Evolutionary conservation across 257 asterid species (phyloP), one percentile per base, ranked within the genome.

Genomic region (Linderniella brevidens): DNA sequence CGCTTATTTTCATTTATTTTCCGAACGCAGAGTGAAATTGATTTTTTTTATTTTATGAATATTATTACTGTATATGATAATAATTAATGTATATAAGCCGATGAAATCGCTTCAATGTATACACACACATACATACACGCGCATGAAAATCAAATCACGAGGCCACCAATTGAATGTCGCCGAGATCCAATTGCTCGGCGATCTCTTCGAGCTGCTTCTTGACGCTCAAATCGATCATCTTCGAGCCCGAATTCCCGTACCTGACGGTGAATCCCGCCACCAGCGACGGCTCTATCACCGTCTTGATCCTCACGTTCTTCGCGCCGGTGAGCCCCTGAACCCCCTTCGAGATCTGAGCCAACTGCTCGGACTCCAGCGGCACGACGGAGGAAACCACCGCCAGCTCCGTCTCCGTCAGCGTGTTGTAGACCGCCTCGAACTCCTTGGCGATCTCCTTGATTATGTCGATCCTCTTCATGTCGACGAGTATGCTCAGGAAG

Each of bases 151-250:
- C 41, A 16, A 16, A 11, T 13, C 0, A 68, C 74, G 60, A 73
- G 19, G 57, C 74, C 55, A 76, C 84, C 50, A 82, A 69, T 52
- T 74, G 81, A 64, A 82, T 64, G 35, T 83, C 93, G 15, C 88
- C 86, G 53, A 83, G 29, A 51, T 87, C 92, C 45, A 87, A 71
- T 68, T 77, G 73, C 4, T 68, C 71, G 17, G 87, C 66, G 52
- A 87, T 79, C 51, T 87, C 93, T 58, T 77, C 82, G 12, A 86
- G 82, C 71, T 86, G 92, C 56, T 79, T 86, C 74, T 82, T 86
- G 37, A 86, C 94, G 48, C 94, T 86, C 93, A 86, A 68, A 37
- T 86, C 94, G 49, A 86, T 68, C 72, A 86, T 59, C 40, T 82
- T 86, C 3, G 96, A 86, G 36, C 93, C 92, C 0, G 80, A 57